These are phyloP conservation scores for Lachancea sp. DNA, from an alignment of 805 yeast genomes.

Conservation along the genomic window DNA sequence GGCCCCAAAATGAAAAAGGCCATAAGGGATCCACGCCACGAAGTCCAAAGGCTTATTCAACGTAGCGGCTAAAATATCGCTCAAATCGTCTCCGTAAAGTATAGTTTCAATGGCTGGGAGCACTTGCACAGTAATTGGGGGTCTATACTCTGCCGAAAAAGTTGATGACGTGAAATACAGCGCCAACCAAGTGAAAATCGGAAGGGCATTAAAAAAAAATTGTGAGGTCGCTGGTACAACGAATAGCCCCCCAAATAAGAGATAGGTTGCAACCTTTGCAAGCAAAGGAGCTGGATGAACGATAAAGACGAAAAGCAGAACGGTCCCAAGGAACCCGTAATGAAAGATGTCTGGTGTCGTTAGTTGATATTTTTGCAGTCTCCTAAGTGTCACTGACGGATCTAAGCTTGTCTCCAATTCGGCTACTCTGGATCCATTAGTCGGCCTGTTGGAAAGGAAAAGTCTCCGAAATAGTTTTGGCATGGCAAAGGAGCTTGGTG, in stretches of 20 bases:
- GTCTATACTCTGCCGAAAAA: slow-evolving; percentile 69
- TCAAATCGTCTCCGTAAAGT: slow-evolving; percentile 83
- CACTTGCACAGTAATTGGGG: slow-evolving; percentile 82
- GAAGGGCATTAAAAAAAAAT: slow-evolving; percentile 75
- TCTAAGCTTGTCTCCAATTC: slow-evolving; percentile 46
- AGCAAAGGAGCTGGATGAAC: slow-evolving; percentile 51
- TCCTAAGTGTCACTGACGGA: slow-evolving; percentile 37
- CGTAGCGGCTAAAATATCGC: slow-evolving; percentile 72
- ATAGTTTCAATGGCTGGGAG: slow-evolving; percentile 90
- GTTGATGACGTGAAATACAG: slow-evolving; percentile 71
- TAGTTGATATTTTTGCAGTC: slow-evolving; percentile 39
- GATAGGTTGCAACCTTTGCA: slow-evolving; percentile 26
- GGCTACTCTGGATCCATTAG: slow-evolving; percentile 42
- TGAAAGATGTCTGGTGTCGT: slow-evolving; percentile 44
- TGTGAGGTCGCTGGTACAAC: slow-evolving; percentile 75
- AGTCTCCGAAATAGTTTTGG: slow-evolving; percentile 40
- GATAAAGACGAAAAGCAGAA: slow-evolving; percentile 53
- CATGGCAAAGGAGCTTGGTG: slow-evolving; percentile 6
- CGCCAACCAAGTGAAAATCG: slow-evolving; percentile 80
- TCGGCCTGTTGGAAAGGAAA: slow-evolving; percentile 50
- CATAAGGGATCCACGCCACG: slow-evolving; percentile 95
- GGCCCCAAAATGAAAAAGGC: slow-evolving; percentile 80
- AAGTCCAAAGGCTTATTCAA: slow-evolving; percentile 63
- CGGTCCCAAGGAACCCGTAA: slow-evolving; percentile 44
- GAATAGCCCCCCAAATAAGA: slow-evolving; percentile 41